phyloP scores from a whole-genome alignment of 352 stramenopile genomes.

The Phytophthora sojae region DNA sequence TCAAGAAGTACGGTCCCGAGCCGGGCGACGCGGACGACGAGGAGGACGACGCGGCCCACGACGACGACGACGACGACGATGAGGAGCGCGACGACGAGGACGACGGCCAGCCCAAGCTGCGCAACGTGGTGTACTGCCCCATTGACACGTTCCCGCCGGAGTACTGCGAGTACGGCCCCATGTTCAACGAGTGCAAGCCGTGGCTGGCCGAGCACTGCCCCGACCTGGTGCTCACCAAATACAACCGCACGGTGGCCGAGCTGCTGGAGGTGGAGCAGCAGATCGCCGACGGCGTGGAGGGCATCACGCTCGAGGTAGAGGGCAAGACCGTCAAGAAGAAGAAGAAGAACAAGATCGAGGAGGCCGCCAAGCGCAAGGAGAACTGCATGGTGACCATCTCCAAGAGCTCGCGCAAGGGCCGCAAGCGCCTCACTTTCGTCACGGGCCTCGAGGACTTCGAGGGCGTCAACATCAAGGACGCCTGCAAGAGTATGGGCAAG shows the following conservation, averaged over 20 bases:
- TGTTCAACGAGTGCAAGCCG: slow-evolving; percentile 87
- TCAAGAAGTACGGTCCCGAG: slow-evolving; percentile 88
- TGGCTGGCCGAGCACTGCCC: slow-evolving; percentile 83
- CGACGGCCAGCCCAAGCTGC: slow-evolving; percentile 56
- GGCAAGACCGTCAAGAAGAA: slow-evolving; percentile 85
- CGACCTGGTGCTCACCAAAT: slow-evolving; percentile 80
- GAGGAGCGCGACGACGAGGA: slow-evolving; percentile 50
- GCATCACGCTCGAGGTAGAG: slow-evolving; percentile 74
- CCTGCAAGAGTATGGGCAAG: slow-evolving; percentile 81
- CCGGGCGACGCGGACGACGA: slow-evolving; percentile 78
- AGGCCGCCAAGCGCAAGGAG: slow-evolving; percentile 74
- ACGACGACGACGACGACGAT: slow-evolving; percentile 53
- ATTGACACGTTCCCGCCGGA: slow-evolving; percentile 85
- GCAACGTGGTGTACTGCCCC: slow-evolving; percentile 81
- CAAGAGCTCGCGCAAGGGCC: slow-evolving; percentile 79
- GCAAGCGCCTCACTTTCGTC: slow-evolving; percentile 86
- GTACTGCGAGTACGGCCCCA: slow-evolving; percentile 88
- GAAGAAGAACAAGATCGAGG: slow-evolving; percentile 84
- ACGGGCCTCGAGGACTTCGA: slow-evolving; percentile 85
- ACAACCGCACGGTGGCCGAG: slow-evolving; percentile 83
- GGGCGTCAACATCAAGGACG: slow-evolving; percentile 86
- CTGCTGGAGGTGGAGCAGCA: slow-evolving; percentile 81
- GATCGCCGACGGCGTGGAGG: slow-evolving; percentile 81
- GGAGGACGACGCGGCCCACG: slow-evolving; percentile 55
- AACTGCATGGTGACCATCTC: slow-evolving; percentile 74